These are phyloP conservation scores for Suhomyces bokatorum DNA, from an alignment of 1,139 yeast genomes.

Conservation along the genomic window DNA sequence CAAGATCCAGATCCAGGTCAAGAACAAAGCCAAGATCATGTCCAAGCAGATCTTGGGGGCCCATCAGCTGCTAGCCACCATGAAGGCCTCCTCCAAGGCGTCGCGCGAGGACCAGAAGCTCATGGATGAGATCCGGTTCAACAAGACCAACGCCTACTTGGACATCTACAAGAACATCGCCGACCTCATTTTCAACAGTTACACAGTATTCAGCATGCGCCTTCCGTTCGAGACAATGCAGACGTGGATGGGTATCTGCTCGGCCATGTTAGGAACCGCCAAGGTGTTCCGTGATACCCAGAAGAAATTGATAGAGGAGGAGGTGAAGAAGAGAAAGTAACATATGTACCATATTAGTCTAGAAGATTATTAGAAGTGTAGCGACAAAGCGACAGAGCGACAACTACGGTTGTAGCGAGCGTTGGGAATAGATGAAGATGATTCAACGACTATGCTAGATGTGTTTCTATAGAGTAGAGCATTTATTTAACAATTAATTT, in stretches of 20 bases:
- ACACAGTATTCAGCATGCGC: constrained; percentile 42
- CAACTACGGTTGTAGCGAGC: too few species aligned
- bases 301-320: constrained; percentile 25
- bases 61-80: constrained; percentile 6
- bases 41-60: constrained; percentile 36
- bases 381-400: too few species aligned
- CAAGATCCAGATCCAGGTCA: constrained; percentile 27
- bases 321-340: constrained; percentile 12
- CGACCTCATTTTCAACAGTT: constrained; percentile 45
- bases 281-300: constrained; percentile 46
- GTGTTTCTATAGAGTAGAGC: too few species aligned
- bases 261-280: constrained; percentile 39
- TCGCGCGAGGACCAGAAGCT: constrained; percentile 26
- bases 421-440: too few species aligned
- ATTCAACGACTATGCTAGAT: too few species aligned
- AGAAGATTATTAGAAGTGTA: not conserved
- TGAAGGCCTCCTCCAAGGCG: constrained; percentile 2
- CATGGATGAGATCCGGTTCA: constrained; percentile 38
- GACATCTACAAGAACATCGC: constrained; percentile 45
- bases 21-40: constrained; percentile 35
- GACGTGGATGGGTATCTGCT: constrained; percentile 52
- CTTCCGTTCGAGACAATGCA: constrained; percentile 48
- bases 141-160: constrained; percentile 40
- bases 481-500: too few species aligned
- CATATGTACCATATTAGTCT: constrained; percentile 4